Evolutionary conservation across 1,284 basidiomycete species (phyloP), one percentile per base, ranked within the genome.

Genomic region (Rhizopogon parksii): DNA sequence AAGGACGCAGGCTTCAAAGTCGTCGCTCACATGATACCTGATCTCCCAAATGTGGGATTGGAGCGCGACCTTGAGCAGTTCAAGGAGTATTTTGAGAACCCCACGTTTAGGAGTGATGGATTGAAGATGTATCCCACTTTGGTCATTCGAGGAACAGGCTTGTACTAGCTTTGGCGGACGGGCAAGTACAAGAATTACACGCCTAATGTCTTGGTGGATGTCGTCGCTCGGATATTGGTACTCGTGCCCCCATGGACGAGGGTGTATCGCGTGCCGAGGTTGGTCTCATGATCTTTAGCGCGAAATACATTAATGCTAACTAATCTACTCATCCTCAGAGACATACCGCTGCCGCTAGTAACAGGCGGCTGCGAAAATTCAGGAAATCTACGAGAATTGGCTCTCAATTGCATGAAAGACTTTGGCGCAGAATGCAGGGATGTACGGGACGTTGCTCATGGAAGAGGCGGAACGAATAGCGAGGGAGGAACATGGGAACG

Each of bases 1-100:
- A 99, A 99, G 70, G 95, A 99, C 61, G 95, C 95, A 1, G 95
- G 95, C 8, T 99, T 98, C 85, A 99, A 99, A 73, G 93, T 97
- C 51, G 95, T 97, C 37, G 93, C 93, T 15, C 94, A 97, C 65
- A 96, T 96, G 94, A 97, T 97, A 94, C 89, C 93, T 50, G 86
- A 96, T 71, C 80, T 99, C 6, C 96, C 96, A 11, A 99, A 99
- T 66, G 92, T 99, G 50, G 95, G 95, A 38, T 82, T 96, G 50
- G 95, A 99, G 72, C 83, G 95, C 43, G 95, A 99, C 67, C 83
- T 99, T 52, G 95, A 95, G 67, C 96, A 99, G 66, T 99, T 99
- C 79, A 95, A 97, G 67, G 90, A 91, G 59, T 99, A 95, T 68
- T 99, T 99, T 63, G 96, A 99, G 72, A 99, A 98, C 64, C 96